Evolutionary conservation across 768 basidiomycete genomes (phyloP).

Genomic region (Boletus pseudopeckii): DNA sequence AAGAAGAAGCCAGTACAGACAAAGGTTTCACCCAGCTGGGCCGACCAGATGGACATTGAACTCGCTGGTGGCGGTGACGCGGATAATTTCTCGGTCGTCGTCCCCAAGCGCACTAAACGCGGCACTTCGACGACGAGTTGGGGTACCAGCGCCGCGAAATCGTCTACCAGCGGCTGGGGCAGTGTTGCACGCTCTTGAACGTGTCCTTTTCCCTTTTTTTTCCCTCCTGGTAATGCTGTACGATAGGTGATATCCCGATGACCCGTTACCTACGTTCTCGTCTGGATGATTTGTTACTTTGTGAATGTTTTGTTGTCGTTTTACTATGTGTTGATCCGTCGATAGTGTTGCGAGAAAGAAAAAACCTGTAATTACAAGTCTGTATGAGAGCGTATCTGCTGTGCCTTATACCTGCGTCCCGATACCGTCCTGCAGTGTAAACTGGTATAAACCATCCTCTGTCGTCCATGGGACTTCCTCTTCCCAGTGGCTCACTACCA

Average conservation of each 20-base stretch:
- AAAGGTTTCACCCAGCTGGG: conserved; percentile 17
- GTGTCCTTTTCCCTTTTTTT: neutral
- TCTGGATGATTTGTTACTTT: conserved; percentile 1
- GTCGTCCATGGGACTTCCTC: conserved; percentile 83
- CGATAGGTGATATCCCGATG: neutral
- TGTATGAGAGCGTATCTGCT: neutral
- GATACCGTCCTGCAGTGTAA: conserved; percentile 35
- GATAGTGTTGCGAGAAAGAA: neutral
- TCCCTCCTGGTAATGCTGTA: neutral
- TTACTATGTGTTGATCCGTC: neutral
- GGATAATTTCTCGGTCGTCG: neutral
- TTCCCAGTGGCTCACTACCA: conserved; percentile 89
- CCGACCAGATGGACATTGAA: conserved; percentile 27
- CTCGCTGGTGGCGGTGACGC: neutral
- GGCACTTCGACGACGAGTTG: conserved; percentile 12
- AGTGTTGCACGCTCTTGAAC: neutral
- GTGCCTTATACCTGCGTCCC: conserved; percentile 15
- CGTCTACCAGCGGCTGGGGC: conserved; percentile 29
- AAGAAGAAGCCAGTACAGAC: conserved; percentile 11
- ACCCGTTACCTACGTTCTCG: neutral
- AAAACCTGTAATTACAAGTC: neutral
- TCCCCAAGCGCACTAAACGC: conserved; percentile 16
- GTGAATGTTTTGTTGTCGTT: neutral
- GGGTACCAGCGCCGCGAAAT: conserved; percentile 9
- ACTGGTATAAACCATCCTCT: conserved; percentile 48